These are phyloP conservation scores for Raffaelea arxii DNA, from an alignment of 2,329 filamentous ascomycete genomes.

Conservation along the genomic window DNA sequence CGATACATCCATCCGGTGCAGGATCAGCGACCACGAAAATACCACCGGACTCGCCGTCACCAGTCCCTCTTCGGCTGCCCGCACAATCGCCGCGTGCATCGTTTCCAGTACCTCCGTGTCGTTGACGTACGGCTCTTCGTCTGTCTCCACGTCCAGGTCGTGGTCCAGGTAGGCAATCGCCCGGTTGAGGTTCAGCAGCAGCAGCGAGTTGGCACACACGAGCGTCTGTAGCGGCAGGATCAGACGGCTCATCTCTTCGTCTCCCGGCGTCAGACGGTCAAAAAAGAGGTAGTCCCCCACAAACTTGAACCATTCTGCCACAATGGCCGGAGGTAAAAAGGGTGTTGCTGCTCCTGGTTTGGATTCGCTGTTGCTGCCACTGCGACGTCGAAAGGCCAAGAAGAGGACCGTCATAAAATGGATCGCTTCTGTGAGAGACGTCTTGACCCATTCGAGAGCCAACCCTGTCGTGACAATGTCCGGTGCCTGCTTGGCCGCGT, in stretches of 20 bases:
- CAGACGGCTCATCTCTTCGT: slow-evolving; percentile 38
- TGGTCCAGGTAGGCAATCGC: slow-evolving; percentile 49
- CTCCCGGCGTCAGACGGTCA: slow-evolving; percentile 43
- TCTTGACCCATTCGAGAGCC: slow-evolving; percentile 50
- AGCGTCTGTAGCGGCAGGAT: slow-evolving; percentile 58
- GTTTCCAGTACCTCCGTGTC: slow-evolving; percentile 60
- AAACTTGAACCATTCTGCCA: slow-evolving; percentile 66
- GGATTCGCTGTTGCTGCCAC: no score
- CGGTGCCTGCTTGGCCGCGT: slow-evolving; percentile 38
- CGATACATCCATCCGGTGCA: slow-evolving; percentile 57
- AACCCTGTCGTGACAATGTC: slow-evolving; percentile 37
- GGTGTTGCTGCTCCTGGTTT: slow-evolving; percentile 38
- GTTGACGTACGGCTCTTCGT: slow-evolving; percentile 53
- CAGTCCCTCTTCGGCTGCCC: slow-evolving; percentile 45
- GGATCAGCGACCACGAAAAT: slow-evolving; percentile 72
- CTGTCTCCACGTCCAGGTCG: slow-evolving; percentile 30
- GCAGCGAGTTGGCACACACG: slow-evolving; percentile 59
- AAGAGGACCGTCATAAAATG: slow-evolving; percentile 68
- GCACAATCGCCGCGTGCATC: slow-evolving; percentile 62
- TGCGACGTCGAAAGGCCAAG: slow-evolving; percentile 58
- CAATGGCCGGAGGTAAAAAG: slow-evolving; percentile 47
- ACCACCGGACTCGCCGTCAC: slow-evolving; percentile 61
- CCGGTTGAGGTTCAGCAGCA: slow-evolving; percentile 56
- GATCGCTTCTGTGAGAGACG: slow-evolving; percentile 58
- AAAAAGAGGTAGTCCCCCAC: slow-evolving; percentile 63